Evolutionary conservation across 192 early-diverging fungal genomes (phyloP).

Genomic region (Podila epigama): DNA sequence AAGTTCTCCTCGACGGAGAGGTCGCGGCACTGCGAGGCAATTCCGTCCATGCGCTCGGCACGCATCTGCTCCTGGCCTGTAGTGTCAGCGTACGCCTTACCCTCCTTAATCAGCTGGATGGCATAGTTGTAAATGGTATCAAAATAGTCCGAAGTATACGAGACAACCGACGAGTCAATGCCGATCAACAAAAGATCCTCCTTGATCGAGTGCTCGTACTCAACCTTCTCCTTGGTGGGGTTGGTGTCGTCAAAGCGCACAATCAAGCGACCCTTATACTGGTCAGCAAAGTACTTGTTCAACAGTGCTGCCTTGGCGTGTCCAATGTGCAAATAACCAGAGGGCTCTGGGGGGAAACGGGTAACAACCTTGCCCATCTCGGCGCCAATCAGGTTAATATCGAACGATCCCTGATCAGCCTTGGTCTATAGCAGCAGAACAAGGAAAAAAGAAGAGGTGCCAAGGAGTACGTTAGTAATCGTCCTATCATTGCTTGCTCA

Average conservation of each 20-base stretch:
- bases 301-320: conserved; percentile 98
- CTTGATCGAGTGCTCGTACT: conserved; percentile 95
- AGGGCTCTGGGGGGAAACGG: conserved; percentile 98
- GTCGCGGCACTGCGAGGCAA: conserved; percentile 85
- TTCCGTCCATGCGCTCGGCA: conserved; percentile 80
- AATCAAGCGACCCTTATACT: conserved; percentile 92
- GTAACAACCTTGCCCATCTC: conserved; percentile 92
- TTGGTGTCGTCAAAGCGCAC: conserved; percentile 99
- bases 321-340: conserved; percentile 98
- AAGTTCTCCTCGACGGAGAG: conserved; percentile 91
- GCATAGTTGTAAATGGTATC: conserved; percentile 86
- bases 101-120: conserved; percentile 82
- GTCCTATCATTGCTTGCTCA: too few relatives aligned
- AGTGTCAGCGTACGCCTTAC: conserved; percentile 94
- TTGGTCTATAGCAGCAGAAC: conserved; percentile 38
- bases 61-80: conserved; percentile 88
- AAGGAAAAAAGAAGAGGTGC: background rate
- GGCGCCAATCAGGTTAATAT: conserved; percentile 85
- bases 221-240: conserved; percentile 94
- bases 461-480: background rate
- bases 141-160: conserved; percentile 97
- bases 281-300: conserved; percentile 95
- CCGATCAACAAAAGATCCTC: conserved; percentile 93
- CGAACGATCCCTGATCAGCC: conserved; percentile 83
- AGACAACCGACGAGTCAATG: conserved; percentile 74